Conservation (phyloP, 1,284 basidiomycete genomes). For the Moniliophthora roreri region DNA sequence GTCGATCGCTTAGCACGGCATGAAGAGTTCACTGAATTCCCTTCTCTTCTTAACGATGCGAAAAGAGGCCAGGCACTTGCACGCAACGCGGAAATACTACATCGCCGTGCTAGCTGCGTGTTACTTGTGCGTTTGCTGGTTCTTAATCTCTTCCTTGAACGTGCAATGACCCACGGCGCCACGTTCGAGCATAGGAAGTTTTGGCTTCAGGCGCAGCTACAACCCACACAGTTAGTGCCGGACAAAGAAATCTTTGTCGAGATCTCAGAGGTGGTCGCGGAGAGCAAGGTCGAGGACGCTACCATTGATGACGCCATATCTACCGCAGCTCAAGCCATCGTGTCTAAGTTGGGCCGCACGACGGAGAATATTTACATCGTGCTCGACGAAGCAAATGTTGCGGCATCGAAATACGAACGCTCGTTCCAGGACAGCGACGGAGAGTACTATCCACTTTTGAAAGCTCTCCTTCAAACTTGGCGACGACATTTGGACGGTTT, state of each 20-base stretch:
- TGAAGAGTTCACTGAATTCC: not conserved
- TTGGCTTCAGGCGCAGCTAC: no score
- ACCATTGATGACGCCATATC: not conserved
- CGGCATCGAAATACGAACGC: not conserved
- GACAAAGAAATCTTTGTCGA: no score
- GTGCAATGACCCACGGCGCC: no score
- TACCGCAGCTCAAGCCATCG: not conserved
- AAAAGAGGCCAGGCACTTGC: not conserved
- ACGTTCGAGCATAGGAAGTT: no score
- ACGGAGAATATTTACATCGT: not conserved
- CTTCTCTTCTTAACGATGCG: not conserved
- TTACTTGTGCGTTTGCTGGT: no score
- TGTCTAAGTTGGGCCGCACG: not conserved
- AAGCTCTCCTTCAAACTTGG: not conserved
- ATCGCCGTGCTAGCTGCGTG: not conserved
- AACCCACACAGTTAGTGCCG: no score
- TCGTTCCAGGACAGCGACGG: not conserved
- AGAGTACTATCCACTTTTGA: not conserved
- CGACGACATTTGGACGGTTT: not conserved
- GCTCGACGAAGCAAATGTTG: not conserved
- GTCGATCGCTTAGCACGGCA: not conserved
- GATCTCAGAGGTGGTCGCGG: no score
- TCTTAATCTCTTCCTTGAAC: no score
- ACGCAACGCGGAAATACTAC: no score
- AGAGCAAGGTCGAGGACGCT: no score